Percentiles rank a stretch among this genome's conserved stretches.
These are phyloP conservation scores for Russula emetica DNA, from an alignment of 768 basidiomycete genomes.

Conservation along the genomic window DNA sequence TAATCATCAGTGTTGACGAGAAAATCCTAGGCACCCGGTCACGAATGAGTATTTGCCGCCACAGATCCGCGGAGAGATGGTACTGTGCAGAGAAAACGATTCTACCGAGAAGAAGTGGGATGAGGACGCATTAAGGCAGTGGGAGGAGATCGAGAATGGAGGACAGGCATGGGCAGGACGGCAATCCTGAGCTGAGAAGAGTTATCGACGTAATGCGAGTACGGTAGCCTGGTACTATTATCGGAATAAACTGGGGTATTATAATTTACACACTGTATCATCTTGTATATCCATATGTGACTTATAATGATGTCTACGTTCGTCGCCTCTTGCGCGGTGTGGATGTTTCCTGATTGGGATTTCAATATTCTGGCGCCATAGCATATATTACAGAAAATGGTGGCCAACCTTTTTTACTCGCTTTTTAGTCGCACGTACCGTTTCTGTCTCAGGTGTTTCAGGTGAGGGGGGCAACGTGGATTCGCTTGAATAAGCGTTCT, in stretches of 20 bases:
- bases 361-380: not conserved
- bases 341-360: constrained; percentile 4
- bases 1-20: not conserved
- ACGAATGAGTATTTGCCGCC: constrained; percentile 49
- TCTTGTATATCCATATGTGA: constrained; percentile 12
- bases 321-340: constrained; percentile 16
- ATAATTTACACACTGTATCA: not conserved
- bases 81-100: constrained; percentile 40
- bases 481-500: constrained; percentile 27
- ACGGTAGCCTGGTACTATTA: not conserved
- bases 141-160: constrained; percentile 45
- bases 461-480: constrained; percentile 28
- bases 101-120: constrained; percentile 44
- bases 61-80: constrained; percentile 38
- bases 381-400: not conserved
- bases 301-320: constrained; percentile 7
- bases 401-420: constrained; percentile 27
- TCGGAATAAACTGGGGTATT: not conserved
- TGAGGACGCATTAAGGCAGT: constrained; percentile 42
- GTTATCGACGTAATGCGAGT: not conserved
- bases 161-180: constrained; percentile 39
- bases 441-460: constrained; percentile 25
- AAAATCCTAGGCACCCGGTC: constrained; percentile 44
- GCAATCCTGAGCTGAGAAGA: not conserved
- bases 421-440: constrained; percentile 20